Conservation (phyloP, 495 filamentous ascomycete species). For the Penicillium antarcticum region DNA sequence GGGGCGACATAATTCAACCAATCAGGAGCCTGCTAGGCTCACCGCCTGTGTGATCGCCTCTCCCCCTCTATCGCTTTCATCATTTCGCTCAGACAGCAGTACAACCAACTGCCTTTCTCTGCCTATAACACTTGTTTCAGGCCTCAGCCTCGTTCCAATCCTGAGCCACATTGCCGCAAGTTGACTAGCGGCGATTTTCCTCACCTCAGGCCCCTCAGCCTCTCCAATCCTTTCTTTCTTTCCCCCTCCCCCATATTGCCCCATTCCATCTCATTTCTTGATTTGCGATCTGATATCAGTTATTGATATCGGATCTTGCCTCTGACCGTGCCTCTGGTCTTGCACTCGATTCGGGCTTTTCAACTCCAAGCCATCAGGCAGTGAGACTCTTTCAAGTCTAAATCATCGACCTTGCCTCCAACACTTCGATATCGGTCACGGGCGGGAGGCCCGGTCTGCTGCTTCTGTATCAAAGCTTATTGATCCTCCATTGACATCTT, state of each 20-base stretch:
- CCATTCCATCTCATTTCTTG: too few relatives aligned
- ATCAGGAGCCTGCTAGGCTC: not conserved
- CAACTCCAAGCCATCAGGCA: not conserved
- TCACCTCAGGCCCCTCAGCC: constrained; percentile 10
- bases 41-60: constrained; percentile 5
- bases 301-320: not conserved
- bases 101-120: not conserved
- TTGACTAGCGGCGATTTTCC: constrained; percentile 3
- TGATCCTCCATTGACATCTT: not conserved
- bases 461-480: not conserved
- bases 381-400: not conserved
- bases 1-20: not conserved
- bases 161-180: constrained; percentile 6
- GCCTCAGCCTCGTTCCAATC: constrained; percentile 2
- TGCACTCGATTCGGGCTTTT: not conserved
- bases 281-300: not conserved
- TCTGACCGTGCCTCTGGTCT: too few relatives aligned
- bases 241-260: constrained; percentile 1
- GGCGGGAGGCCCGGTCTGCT: constrained; percentile 9
- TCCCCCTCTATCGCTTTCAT: not conserved
- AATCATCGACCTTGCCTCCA: not conserved
- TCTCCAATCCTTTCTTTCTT: constrained; percentile 1
- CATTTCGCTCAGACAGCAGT: not conserved
- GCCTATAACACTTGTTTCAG: not conserved
- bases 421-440: constrained; percentile 4